Conservation (phyloP, 2,329 filamentous ascomycete genomes). For the Macroventuria anomochaeta region DNA sequence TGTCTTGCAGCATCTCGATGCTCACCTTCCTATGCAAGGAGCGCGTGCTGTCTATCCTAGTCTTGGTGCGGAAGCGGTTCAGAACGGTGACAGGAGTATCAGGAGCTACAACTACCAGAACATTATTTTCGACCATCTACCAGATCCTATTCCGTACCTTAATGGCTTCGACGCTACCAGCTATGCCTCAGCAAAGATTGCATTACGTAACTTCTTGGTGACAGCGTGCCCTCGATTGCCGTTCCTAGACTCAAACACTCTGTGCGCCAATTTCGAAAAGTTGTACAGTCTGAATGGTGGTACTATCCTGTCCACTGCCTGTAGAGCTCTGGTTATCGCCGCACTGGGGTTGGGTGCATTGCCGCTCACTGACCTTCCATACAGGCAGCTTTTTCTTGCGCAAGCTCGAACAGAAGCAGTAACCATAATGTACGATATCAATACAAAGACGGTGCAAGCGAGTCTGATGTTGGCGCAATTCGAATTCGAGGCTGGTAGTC, state of each 20-base stretch:
- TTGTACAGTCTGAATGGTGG: not conserved
- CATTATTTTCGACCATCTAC: constrained; percentile 14
- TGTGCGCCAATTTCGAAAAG: constrained; percentile 9
- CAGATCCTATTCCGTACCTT: not conserved
- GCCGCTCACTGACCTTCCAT: constrained; percentile 1
- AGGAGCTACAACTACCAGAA: constrained; percentile 16
- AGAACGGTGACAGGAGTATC: constrained; percentile 12
- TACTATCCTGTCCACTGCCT: not conserved
- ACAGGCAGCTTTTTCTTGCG: constrained; percentile 2
- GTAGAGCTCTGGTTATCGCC: not conserved
- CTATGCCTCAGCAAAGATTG: constrained; percentile 8
- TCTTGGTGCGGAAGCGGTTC: not conserved
- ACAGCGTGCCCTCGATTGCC: constrained; percentile 11
- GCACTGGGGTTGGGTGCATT: constrained; percentile 8
- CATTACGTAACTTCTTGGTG: constrained; percentile 12
- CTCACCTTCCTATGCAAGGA: constrained; percentile 12
- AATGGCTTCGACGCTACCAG: not conserved
- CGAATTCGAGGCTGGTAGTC: constrained; percentile 15
- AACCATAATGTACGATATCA: constrained; percentile 13
- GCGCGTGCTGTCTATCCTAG: constrained; percentile 1
- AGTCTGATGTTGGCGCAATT: constrained; percentile 9
- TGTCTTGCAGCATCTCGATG: constrained; percentile 14
- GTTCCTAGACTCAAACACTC: not conserved
- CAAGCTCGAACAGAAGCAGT: constrained; percentile 8
- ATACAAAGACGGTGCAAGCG: constrained; percentile 6